Evolutionary conservation across 2,329 filamentous ascomycete species (phyloP), one percentile per base, ranked within the genome.

Genomic region (Verticillium nonalfalfae): DNA sequence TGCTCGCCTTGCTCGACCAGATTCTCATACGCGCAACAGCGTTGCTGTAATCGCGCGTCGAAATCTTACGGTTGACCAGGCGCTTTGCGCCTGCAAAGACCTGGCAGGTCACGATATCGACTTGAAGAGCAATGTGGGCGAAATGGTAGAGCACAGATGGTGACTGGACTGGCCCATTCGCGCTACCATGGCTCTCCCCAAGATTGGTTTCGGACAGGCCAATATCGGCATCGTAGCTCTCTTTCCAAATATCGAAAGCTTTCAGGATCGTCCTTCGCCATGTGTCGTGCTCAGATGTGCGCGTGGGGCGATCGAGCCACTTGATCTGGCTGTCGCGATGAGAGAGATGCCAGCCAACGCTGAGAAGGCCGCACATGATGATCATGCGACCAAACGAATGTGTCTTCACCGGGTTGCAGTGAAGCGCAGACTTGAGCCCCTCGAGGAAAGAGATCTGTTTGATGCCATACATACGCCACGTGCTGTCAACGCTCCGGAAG

Each of bases 351-450:
- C 91, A 97, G 63, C 89, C 93, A 5, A 97, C 90, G 66, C 90
- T 95, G n/a, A 97, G 78, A 39, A 97, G 78, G 0, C 93, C 93
- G 1, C 90, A 90, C 89, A 97, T 96, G 68, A 97, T 85, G 65
- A 96, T 93, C 68, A 91, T 95, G 57, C 93, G 86, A 1, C 93
- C 93, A 70, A 97, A 96, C 0, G 90, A 88, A 70, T 96, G 94
- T 1, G 93, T 96, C 59, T 87, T 86, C 15, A 97, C 91, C 57
- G 86, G 86, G 65, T 93, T 86, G 2, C 89, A 90, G 65, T 94
- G 93, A 3, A 97, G 78, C 0, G 91, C 94, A 62, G 87, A 86
- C 75, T 95, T 96, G 26, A 97, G 80, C 0, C 90, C 91, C 63
- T 96, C 92, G 0, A 96, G 77, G 74, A 97, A 97, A 31, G 89